Percentiles rank a stretch among this genome's conserved stretches.
Evolutionary conservation across 306 rosid species (phyloP).

Genomic region (Inga oerstediana): DNA sequence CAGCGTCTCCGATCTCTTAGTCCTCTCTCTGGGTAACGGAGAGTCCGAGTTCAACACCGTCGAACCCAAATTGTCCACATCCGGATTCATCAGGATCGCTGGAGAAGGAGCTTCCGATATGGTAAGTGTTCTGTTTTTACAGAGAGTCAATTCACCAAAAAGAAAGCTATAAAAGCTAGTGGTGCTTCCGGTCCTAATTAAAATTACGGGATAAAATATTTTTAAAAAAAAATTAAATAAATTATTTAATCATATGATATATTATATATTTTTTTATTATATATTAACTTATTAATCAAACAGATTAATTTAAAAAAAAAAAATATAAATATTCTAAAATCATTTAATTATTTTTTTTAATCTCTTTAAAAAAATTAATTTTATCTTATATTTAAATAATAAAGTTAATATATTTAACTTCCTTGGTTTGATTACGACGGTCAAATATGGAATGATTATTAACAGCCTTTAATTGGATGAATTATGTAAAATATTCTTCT

Average conservation of each 20-base stretch:
- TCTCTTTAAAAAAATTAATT: no score
- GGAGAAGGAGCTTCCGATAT: conserved; percentile 91
- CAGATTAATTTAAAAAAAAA: neutral
- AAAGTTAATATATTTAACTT: neutral
- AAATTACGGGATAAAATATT: no score
- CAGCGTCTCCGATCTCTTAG: conserved; percentile 72
- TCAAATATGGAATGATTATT: neutral
- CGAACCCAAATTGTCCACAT: conserved; percentile 37
- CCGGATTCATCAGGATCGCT: conserved; percentile 63
- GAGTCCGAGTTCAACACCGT: conserved; percentile 60
- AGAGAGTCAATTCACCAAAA: neutral
- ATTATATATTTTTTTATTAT: no score
- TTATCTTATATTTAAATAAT: no score
- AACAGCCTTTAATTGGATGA: neutral
- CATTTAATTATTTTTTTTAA: no score
- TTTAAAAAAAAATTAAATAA: no score
- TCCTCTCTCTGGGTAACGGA: conserved; percentile 88
- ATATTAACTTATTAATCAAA: no score
- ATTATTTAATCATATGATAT: no score
- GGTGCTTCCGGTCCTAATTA: no score
- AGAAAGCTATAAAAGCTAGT: no score
- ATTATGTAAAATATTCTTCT: neutral
- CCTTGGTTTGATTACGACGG: neutral
- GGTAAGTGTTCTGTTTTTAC: conserved; percentile 51
- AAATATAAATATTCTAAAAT: neutral